Base-by-base conservation (phyloP, 371 early-diverging fungal genomes). In the Pancytospora epiphaga region DNA sequence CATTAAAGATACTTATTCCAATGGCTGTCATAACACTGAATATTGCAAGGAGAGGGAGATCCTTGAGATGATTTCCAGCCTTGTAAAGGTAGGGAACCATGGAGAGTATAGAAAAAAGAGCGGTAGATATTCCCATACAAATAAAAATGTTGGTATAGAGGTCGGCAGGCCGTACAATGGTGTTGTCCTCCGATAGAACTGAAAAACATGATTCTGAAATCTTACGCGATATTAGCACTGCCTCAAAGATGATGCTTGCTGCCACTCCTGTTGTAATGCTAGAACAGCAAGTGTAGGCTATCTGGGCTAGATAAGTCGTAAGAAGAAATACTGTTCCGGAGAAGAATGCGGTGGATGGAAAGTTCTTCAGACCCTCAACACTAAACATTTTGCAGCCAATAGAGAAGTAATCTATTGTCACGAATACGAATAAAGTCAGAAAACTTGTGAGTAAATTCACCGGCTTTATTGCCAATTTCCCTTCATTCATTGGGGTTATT, bases 21-120 rank as follows among this genome's bases (percentile, higher is more conserved):
- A 73, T 69, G 9, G 50, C 30, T 12, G 58, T 37, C 73, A 73
- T 73, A n/a, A 68, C 73, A 3, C 64, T 57, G 49, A 58, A 63
- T 3, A 73, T 15, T 6, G 70, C 70, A 34, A 47, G 2, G n/a
- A 39, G 32, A 0, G 73, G 73, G 18, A 73, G 56, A 38, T 69
- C 50, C 43, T 40, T 39, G 58, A 66, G 38, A n/a, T 29, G 25
- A 12, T 50, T 62, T 50, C 69, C 73, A 32, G 66, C 22, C 4
- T 47, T 62, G 19, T 30, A 40, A 18, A 0, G 6, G 19, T 40
- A 43, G 22, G 66, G 39, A 25, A 73, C 4, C 19, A 37, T 47
- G 25, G 73, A 73, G 9, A 68, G n/a, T 1, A 66, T 4, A 2
- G 69, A 57, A 38, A 69, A 73, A 19, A 68, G n/a, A 1, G 49